Percentiles rank a stretch among this genome's conserved stretches.
These are phyloP conservation scores for Phyllostachys edulis DNA, from an alignment of 176 grass and related monocot genomes.

Conservation along the genomic window DNA sequence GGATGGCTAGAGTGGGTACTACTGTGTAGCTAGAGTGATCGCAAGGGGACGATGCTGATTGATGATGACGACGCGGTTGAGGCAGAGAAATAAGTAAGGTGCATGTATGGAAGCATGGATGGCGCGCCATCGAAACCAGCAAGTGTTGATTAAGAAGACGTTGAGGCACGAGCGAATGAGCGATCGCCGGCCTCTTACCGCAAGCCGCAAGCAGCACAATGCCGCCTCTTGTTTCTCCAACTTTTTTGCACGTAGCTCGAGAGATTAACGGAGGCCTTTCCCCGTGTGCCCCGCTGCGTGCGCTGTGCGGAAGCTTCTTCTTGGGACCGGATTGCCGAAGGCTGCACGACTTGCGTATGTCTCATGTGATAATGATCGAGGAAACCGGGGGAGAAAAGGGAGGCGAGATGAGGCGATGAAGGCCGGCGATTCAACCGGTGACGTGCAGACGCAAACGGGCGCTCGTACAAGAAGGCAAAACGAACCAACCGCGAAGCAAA, in stretches of 20 bases:
- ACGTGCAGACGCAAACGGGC: not conserved
- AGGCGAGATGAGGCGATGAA: not conserved
- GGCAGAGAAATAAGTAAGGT: not conserved
- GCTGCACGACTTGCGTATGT: no score
- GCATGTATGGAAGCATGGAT: no score
- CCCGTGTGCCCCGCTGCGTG: not conserved
- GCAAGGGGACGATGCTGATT: no score
- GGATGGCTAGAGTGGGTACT: not conserved
- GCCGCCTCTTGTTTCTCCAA: no score
- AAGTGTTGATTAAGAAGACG: no score
- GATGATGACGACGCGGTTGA: not conserved
- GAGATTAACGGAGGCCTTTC: not conserved
- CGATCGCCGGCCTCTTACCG: no score
- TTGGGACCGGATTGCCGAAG: not conserved
- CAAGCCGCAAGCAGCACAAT: no score
- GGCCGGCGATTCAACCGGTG: not conserved
- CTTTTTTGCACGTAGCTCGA: no score
- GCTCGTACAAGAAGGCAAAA: not conserved
- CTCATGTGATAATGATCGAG: not conserved
- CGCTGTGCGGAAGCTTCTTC: not conserved
- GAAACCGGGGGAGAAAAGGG: no score
- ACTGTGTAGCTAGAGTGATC: no score
- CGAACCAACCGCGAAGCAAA: conserved; percentile 25
- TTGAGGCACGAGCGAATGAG: no score
- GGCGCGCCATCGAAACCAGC: no score